Conservation (phyloP, 805 yeast species). For the Candida germanica region DNA sequence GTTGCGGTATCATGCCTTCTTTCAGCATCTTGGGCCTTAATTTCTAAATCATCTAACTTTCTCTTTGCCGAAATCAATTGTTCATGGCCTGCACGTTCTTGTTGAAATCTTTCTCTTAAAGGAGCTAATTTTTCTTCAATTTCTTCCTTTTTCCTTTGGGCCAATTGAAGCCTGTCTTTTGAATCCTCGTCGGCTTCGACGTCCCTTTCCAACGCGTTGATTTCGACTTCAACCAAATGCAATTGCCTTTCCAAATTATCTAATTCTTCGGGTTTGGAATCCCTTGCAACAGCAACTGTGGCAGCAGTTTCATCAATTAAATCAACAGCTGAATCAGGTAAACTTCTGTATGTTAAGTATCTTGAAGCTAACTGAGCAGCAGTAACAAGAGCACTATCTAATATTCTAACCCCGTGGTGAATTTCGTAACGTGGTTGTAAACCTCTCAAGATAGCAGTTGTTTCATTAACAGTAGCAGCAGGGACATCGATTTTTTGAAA, state of each 20-base stretch:
- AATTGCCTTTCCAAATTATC: slow-evolving; percentile 91
- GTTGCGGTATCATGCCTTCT: slow-evolving; percentile 93
- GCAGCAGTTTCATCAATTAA: slow-evolving; percentile 96
- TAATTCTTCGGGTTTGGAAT: slow-evolving; percentile 94
- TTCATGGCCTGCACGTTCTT: slow-evolving; percentile 89
- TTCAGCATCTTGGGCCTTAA: slow-evolving; percentile 93
- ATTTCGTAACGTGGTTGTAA: slow-evolving; percentile 92
- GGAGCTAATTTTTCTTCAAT: slow-evolving; percentile 85
- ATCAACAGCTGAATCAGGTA: slow-evolving; percentile 97
- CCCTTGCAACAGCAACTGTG: slow-evolving; percentile 96
- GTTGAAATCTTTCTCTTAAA: slow-evolving; percentile 75
- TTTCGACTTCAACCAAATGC: slow-evolving; percentile 90
- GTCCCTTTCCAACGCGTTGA: slow-evolving; percentile 95
- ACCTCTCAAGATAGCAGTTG: slow-evolving; percentile 95
- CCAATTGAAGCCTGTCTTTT: slow-evolving; percentile 78
- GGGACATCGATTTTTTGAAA: slow-evolving; percentile 96
- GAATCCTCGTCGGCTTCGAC: slow-evolving; percentile 80
- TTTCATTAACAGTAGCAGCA: slow-evolving; percentile 88
- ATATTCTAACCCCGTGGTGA: slow-evolving; percentile 95
- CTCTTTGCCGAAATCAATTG: slow-evolving; percentile 85
- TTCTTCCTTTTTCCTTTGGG: slow-evolving; percentile 75
- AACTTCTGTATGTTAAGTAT: slow-evolving; percentile 88
- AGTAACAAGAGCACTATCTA: slow-evolving; percentile 89
- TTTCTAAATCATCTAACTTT: slow-evolving; percentile 87
- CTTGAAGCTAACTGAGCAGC: slow-evolving; percentile 95